Evolutionary conservation across 108 stramenopile genomes (phyloP), one percentile per base, ranked within the genome.

Genomic region (Cyclotella sp.): DNA sequence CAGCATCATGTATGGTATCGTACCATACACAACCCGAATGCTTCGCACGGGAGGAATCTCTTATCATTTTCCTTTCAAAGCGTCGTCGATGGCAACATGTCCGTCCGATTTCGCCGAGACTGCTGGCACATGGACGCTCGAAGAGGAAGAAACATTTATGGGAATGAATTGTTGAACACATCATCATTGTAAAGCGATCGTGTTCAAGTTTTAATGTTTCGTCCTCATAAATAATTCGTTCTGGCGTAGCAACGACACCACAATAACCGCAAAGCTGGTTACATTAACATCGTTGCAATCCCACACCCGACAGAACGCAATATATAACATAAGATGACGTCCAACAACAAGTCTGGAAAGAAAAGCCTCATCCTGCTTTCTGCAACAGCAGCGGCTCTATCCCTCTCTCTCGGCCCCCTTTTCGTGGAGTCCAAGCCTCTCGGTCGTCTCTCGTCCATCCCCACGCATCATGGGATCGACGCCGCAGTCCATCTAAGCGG

Each of bases 381-480:
- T 9, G 47, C 47, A 49, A n/a, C 47, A 49, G 47, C 55, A 22
- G 21, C 55, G 4, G n/a, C 55, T 1, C 34, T 34, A 34, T 34
- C 34, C 34, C 34, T 34, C 34, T 34, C 34, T 34, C 34, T 34
- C 34, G n/a, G 12, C 24, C 24, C 55, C 3, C 24, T 26, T 1
- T 1, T 24, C 22, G 55, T 47, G 8, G 46, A 65, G 34, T 47
- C 64, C 9, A 63, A 39, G 6, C 45, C 19, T 22, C 34, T 65
- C 34, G 46, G 64, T 43, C 59, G 73, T 41, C 61, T 81, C 18
- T 27, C 69, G 49, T 75, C 79, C 26, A 75, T 81, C 41, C 63
- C 73, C 39, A 74, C 79, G 27, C 68, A 81, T 62, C 79, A 71
- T 66, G 80, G 73, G 21, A 75, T 75, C 62, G 61, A 81, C 52